Percentiles rank a stretch among this genome's conserved stretches.
Conservation (phyloP, 805 yeast genomes). For the Tetrapisispora pingtungensis region DNA sequence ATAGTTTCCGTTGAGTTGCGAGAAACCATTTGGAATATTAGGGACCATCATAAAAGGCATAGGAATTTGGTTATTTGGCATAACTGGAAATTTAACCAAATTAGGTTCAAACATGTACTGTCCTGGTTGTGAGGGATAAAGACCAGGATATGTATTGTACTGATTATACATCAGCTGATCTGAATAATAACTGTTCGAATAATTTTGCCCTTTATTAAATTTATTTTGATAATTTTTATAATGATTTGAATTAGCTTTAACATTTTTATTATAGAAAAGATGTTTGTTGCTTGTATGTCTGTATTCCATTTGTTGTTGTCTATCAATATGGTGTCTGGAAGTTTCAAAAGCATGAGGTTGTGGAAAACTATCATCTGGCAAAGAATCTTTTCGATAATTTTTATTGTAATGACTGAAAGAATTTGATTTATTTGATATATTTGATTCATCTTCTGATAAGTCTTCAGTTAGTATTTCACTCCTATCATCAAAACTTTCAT, state of each 20-base stretch:
- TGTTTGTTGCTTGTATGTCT: constrained; percentile 3
- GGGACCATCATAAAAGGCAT: background rate
- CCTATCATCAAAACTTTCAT: constrained; percentile 25
- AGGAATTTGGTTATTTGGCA: background rate
- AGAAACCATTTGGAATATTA: background rate
- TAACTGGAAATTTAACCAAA: background rate
- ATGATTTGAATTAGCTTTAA: background rate
- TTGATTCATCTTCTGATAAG: constrained; percentile 23
- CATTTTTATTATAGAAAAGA: constrained; percentile 1
- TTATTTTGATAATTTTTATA: background rate
- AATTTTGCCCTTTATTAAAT: background rate
- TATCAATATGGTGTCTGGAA: constrained; percentile 12
- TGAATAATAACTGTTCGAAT: background rate
- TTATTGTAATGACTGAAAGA: background rate
- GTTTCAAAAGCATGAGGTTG: constrained; percentile 21
- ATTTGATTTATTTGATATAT: too few species aligned
- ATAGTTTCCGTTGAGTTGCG: background rate
- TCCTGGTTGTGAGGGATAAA: background rate
- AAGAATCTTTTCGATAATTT: constrained; percentile 2
- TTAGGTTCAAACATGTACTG: background rate
- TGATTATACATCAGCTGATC: background rate
- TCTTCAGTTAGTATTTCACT: constrained; percentile 12
- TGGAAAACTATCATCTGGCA: constrained; percentile 13
- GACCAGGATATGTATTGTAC: background rate
- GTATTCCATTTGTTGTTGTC: constrained; percentile 6